Percentiles rank a stretch among this genome's conserved stretches.
phyloP scores from a whole-genome alignment of 768 basidiomycete genomes.

The Strobilomyces echinocephalus region DNA sequence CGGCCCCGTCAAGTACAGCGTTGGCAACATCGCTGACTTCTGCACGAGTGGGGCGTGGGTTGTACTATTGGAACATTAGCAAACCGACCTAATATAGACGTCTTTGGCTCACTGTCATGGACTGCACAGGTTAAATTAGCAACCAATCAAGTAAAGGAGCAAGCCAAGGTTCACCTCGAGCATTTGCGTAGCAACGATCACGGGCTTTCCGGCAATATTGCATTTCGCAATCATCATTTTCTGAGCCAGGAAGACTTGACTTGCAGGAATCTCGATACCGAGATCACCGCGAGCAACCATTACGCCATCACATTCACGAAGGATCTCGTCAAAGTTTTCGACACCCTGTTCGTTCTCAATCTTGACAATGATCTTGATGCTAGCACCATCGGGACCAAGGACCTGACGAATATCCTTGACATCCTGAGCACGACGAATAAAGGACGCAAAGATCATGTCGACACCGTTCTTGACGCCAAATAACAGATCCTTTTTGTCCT shows the following conservation, averaged over 20 bases:
- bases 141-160: neutral
- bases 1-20: slow-evolving; percentile 96
- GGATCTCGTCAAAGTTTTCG: slow-evolving; percentile 97
- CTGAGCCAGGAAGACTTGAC: slow-evolving; percentile 97
- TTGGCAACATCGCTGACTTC: slow-evolving; percentile 99
- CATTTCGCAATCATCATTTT: slow-evolving; percentile 99
- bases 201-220: slow-evolving; percentile 96
- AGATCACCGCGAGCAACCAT: slow-evolving; percentile 99
- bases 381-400: slow-evolving; percentile 90
- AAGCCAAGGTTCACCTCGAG: slow-evolving; percentile 63
- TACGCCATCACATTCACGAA: slow-evolving; percentile 93
- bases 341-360: slow-evolving; percentile 99
- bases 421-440: slow-evolving; percentile 93
- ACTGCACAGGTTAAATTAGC: slow-evolving; percentile 41
- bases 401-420: slow-evolving; percentile 90
- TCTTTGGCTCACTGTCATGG: slow-evolving; percentile 73
- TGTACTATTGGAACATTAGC: slow-evolving; percentile 59
- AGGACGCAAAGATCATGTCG: slow-evolving; percentile 99
- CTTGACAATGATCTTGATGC: slow-evolving; percentile 99
- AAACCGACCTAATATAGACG: neutral
- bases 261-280: slow-evolving; percentile 99
- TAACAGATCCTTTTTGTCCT: slow-evolving; percentile 92
- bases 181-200: slow-evolving; percentile 99
- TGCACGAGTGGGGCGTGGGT: slow-evolving; percentile 97
- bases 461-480: slow-evolving; percentile 98